Conservation (phyloP, 1,139 yeast genomes). For the Taphrina betulina region DNA sequence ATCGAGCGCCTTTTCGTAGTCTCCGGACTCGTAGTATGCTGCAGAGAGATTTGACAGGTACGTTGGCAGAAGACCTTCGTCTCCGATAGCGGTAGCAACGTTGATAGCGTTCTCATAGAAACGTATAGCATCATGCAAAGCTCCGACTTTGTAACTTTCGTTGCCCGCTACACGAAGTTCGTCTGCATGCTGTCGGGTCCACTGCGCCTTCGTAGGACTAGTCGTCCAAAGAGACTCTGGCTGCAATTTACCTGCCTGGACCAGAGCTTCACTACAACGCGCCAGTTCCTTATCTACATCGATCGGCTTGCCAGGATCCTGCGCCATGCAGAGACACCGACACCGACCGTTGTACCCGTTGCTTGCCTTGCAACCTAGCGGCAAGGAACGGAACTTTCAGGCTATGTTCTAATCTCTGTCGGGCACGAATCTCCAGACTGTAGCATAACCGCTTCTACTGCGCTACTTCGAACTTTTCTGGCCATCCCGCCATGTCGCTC, state of each 20-base stretch:
- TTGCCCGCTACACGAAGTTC: conserved; percentile 27
- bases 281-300: conserved; percentile 8
- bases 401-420: too few relatives aligned
- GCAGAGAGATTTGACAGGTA: conserved; percentile 28
- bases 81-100: conserved; percentile 14
- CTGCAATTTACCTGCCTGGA: conserved; percentile 8
- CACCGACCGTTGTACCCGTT: too few relatives aligned
- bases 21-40: conserved; percentile 27
- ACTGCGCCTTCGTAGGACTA: conserved; percentile 7
- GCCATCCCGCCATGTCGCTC: too few relatives aligned
- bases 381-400: too few relatives aligned
- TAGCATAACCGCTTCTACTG: too few relatives aligned
- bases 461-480: too few relatives aligned
- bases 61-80: conserved; percentile 10
- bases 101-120: conserved; percentile 19
- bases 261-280: conserved; percentile 15
- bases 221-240: conserved; percentile 18
- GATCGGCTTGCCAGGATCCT: background rate
- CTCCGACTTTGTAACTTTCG: conserved; percentile 22
- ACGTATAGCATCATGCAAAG: conserved; percentile 14
- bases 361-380: too few relatives aligned
- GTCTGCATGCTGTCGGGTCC: conserved; percentile 22
- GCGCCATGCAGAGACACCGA: conserved; percentile 21
- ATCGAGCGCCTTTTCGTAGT: conserved; percentile 27
- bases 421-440: too few relatives aligned